Evolutionary conservation across 768 basidiomycete genomes (phyloP).

Genomic region (Leccinellum rugosiceps): DNA sequence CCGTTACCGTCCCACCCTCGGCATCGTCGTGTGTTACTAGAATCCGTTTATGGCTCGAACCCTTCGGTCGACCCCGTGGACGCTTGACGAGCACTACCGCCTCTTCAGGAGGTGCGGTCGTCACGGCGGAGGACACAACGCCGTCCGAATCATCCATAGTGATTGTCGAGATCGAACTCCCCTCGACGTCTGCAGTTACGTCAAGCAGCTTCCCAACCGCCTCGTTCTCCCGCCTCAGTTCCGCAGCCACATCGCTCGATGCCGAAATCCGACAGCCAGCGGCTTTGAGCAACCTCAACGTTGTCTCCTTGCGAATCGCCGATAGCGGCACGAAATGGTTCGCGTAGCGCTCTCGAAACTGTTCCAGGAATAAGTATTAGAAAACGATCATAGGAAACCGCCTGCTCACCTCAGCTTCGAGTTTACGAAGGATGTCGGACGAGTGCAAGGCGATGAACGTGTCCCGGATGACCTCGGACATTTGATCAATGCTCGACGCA

Average conservation of each 20-base stretch:
- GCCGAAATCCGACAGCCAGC: constrained; percentile 47
- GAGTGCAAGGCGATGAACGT: constrained; percentile 93
- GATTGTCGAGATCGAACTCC: constrained; percentile 31
- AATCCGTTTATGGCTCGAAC: constrained; percentile 17
- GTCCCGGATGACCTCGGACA: constrained; percentile 87
- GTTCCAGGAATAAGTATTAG: too few relatives aligned
- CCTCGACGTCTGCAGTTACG: constrained; percentile 35
- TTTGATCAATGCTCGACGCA: constrained; percentile 77
- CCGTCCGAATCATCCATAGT: constrained; percentile 1
- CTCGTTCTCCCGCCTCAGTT: constrained; percentile 13
- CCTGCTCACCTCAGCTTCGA: constrained; percentile 65
- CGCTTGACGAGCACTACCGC: constrained; percentile 5
- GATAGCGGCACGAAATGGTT: constrained; percentile 63
- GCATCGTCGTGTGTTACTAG: constrained; percentile 4
- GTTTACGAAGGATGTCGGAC: constrained; percentile 72
- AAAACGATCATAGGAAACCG: background rate
- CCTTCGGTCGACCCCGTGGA: constrained; percentile 18
- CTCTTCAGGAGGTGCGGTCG: background rate
- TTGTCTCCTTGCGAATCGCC: constrained; percentile 36
- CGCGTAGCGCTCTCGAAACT: constrained; percentile 79
- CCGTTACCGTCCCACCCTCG: background rate
- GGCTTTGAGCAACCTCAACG: constrained; percentile 39
- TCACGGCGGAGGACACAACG: background rate
- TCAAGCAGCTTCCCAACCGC: constrained; percentile 35
- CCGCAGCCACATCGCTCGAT: constrained; percentile 38